Conservation (phyloP, 441 rosid species). For the Euphorbia schlechtendalii region DNA sequence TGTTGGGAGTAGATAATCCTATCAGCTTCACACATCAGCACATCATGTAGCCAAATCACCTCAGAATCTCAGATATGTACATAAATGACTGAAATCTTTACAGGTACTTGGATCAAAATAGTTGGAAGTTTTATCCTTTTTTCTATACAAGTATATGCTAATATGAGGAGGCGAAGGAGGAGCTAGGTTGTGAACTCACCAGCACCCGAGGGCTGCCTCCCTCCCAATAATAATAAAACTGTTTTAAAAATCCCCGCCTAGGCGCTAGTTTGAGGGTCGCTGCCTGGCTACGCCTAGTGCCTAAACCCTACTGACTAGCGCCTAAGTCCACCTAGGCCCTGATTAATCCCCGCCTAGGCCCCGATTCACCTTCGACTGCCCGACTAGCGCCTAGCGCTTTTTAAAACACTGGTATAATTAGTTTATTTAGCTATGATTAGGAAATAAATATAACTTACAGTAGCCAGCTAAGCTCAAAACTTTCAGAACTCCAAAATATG, state of each 20-base stretch:
- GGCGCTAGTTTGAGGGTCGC: too few species aligned
- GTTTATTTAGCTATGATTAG: background rate
- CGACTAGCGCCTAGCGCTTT: too few species aligned
- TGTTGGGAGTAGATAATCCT: background rate
- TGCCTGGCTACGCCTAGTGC: too few species aligned
- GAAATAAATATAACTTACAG: background rate
- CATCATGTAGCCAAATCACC: conserved; percentile 6
- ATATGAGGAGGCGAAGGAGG: background rate
- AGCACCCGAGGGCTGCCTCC: background rate
- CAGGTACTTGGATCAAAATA: background rate
- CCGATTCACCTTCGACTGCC: too few species aligned
- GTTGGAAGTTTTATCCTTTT: background rate
- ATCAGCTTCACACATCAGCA: background rate
- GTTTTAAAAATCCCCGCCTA: too few species aligned
- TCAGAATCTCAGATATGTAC: background rate
- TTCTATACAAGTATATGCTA: background rate
- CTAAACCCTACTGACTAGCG: too few species aligned
- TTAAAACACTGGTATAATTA: background rate
- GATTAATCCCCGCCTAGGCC: too few species aligned
- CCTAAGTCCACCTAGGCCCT: too few species aligned
- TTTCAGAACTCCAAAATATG: background rate
- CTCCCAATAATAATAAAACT: too few species aligned
- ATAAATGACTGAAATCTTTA: background rate
- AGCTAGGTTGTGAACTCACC: background rate
- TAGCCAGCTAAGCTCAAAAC: background rate